phyloP scores from a whole-genome alignment of 257 asterid genomes.

The Nicotiana benthamiana region DNA sequence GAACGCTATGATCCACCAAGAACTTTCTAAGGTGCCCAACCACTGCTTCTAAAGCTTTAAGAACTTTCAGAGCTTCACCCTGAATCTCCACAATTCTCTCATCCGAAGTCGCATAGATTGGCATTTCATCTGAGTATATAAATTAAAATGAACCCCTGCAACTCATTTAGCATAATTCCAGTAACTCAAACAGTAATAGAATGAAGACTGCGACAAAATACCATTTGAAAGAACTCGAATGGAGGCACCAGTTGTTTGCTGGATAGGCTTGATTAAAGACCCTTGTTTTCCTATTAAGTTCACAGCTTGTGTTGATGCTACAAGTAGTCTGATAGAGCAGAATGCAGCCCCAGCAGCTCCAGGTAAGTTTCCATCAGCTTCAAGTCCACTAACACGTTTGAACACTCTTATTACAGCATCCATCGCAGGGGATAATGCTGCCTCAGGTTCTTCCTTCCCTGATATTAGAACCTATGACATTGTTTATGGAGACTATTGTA shows the following conservation, averaged over 20 bases:
- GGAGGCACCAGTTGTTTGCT: conserved; percentile 61
- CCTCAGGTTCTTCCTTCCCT: conserved; percentile 82
- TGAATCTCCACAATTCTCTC: conserved; percentile 85
- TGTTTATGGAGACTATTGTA: neutral
- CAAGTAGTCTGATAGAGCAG: conserved; percentile 57
- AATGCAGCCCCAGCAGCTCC: conserved; percentile 43
- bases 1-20: conserved; percentile 75
- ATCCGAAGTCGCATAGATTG: conserved; percentile 61
- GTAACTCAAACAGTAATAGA: neutral
- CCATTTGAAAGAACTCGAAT: conserved; percentile 66
- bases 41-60: conserved; percentile 73
- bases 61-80: conserved; percentile 77
- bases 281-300: conserved; percentile 86
- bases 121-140: conserved; percentile 44
- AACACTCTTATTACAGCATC: conserved; percentile 63
- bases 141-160: neutral
- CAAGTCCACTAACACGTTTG: conserved; percentile 61
- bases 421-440: conserved; percentile 67
- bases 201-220: conserved; percentile 11
- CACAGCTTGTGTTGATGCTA: conserved; percentile 73
- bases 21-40: conserved; percentile 78
- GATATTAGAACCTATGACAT: conserved; percentile 55
- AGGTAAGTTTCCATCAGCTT: conserved; percentile 27
- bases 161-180: neutral
- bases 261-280: conserved; percentile 65